Base-by-base conservation (phyloP, 179 eudicot genomes). In the Vitellaria paradoxa region DNA sequence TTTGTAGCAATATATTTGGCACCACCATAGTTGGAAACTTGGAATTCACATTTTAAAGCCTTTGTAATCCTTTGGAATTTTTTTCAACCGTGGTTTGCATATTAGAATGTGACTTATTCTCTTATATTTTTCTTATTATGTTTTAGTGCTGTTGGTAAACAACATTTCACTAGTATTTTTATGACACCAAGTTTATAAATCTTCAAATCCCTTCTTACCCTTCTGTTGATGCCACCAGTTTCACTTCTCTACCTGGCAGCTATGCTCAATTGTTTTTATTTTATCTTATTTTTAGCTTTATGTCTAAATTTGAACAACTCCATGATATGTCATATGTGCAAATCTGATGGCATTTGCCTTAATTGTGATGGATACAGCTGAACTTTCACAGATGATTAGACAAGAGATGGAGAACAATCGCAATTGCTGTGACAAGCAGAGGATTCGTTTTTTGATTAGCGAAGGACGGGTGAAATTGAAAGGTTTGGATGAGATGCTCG, bases 401-500 rank as follows among this genome's bases (percentile, higher is more conserved):
- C 88, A 89, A 81, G 99, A 96, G 83, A 84, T 93, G 83, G 99
- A 91, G 78, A 85, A 77, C 59, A 89, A 93, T 77, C 83, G 89
- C 77, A 84, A 76, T 21, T 96, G 96, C 85, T 79, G 61, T 47
- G 99, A 93, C 86, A 93, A 83, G 80, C 98, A 90, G 84, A 87
- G 87, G 89, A 87, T 93, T 52, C 90, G 93, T 45, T 96, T 82
- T 83, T 86, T 95, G 79, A 65, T 95, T 17, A 89, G 98, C 57
- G 97, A 96, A 79, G 99, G 93, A 75, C 60, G 76, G 17, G 91
- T 85, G 78, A 90, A 89, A 84, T 76, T 93, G 76, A 91, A 93
- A 84, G 83, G 83, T 47, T 78, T 96, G 72, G 89, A 87, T 73
- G 97, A 93, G 88, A 95, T 91, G 91, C 95, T 95, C 12, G 99